These are phyloP conservation scores for Backusella circina DNA, from an alignment of 192 early-diverging fungal genomes.

Conservation along the genomic window DNA sequence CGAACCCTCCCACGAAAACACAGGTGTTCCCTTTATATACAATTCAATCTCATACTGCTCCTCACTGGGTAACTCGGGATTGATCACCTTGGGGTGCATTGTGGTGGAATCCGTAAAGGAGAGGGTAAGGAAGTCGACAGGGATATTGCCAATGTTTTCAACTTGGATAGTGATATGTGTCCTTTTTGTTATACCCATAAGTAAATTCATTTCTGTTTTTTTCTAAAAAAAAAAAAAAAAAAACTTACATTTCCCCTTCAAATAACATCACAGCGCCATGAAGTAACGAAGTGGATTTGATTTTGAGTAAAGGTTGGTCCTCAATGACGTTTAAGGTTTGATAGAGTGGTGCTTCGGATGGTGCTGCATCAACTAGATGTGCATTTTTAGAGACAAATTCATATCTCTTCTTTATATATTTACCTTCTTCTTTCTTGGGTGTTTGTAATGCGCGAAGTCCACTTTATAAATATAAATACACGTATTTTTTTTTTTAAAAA, in stretches of 20 bases:
- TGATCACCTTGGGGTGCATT: constrained; percentile 9
- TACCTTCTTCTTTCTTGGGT: background rate
- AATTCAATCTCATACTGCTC: constrained; percentile 74
- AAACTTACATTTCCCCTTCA: constrained; percentile 70
- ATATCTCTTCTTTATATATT: background rate
- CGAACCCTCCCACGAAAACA: constrained; percentile 49
- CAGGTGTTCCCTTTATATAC: constrained; percentile 42
- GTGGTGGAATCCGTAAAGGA: constrained; percentile 54
- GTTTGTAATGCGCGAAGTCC: background rate
- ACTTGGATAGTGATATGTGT: constrained; percentile 58
- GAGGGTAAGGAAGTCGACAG: constrained; percentile 64
- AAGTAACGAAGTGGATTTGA: constrained; percentile 52
- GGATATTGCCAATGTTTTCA: constrained; percentile 72
- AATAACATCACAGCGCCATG: constrained; percentile 76
- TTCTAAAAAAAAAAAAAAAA: too few relatives aligned
- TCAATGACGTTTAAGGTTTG: constrained; percentile 48
- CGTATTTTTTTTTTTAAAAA: background rate
- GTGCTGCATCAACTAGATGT: background rate
- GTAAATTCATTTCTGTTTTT: too few relatives aligned
- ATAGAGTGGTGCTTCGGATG: background rate
- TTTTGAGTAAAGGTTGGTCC: constrained; percentile 65
- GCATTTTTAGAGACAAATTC: background rate
- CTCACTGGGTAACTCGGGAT: constrained; percentile 52
- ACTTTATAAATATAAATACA: background rate
- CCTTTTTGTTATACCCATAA: constrained; percentile 5